phyloP scores from a whole-genome alignment of 345 rosid species.

The Gossypium anomalum region DNA sequence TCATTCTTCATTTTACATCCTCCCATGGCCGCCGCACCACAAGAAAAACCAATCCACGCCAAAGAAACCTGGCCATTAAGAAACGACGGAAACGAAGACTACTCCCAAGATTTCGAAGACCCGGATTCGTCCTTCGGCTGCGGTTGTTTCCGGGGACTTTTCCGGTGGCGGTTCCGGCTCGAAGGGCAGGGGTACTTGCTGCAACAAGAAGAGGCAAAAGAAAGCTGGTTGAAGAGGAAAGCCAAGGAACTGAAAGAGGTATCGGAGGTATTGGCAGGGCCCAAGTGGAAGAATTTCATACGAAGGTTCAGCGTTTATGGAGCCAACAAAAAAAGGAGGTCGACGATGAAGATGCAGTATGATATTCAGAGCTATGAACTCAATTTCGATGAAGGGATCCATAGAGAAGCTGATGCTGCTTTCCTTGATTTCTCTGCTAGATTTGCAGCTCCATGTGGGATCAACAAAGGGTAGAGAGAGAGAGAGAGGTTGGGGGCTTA shows the following conservation, averaged over 20 bases:
- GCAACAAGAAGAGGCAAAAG: constrained; percentile 19
- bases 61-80: constrained; percentile 7
- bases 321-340: constrained; percentile 31
- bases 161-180: constrained; percentile 20
- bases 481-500: too few species aligned
- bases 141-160: constrained; percentile 32
- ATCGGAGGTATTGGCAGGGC: constrained; percentile 52
- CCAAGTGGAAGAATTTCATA: constrained; percentile 63
- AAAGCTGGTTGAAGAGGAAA: constrained; percentile 31
- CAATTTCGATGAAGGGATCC: constrained; percentile 62
- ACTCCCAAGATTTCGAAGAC: constrained; percentile 31
- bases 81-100: neutral
- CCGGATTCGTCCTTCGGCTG: constrained; percentile 25
- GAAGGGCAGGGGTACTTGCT: constrained; percentile 11
- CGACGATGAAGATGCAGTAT: constrained; percentile 33
- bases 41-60: neutral
- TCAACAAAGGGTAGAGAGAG: constrained; percentile 5
- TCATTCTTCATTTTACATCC: neutral
- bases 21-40: neutral
- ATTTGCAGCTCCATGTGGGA: constrained; percentile 31
- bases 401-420: constrained; percentile 12
- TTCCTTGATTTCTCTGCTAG: constrained; percentile 36
- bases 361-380: constrained; percentile 61
- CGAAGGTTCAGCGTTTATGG: constrained; percentile 32
- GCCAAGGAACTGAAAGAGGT: constrained; percentile 36